Base-by-base conservation (phyloP, 192 early-diverging fungal species). In the Funneliformis mosseae region DNA sequence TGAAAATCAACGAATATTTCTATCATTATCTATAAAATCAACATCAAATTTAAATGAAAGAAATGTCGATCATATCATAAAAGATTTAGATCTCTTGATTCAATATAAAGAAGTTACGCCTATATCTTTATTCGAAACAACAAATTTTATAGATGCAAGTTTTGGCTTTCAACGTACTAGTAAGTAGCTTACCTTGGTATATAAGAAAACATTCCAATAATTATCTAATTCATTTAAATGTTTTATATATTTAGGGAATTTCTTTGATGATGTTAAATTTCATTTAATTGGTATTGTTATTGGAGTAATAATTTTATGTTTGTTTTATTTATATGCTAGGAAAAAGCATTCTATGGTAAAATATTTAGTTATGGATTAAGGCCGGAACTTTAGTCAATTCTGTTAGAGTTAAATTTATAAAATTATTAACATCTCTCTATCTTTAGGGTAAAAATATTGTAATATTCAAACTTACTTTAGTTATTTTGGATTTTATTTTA, bases 31-130 rank as follows among this genome's bases (percentile, higher is more conserved):
- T 11, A 66, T 33, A 16, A 66, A 66, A 66, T 14, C 71, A 46
- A 48, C 71, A 10, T 4, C 16, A 8, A 43, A 7, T 73, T n/a
- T 5, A 28, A 73, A 27, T 42, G 43, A 46, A 23, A 14, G 12
- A 28, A 48, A 23, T 41, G 71, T 45, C 5, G 21, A 25, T 16
- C 0, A 42, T 27, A 48, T 73, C 9, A 73, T 73, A 6, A 48
- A 73, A 23, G 71, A 73, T 28, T 73, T 73, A 43, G 8, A 42
- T 27, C 18, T 42, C 2, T 42, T 73, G 71, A 48, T 73, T 43
- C 23, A 73, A 48, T 8, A 73, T n/a, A 73, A 73, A 28, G 71
- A 48, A 28, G 2, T 23, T 8, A 73, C 39, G 3, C 38, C 42
- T 23, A 12, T 73, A 23, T 73, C 39, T 23, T 12, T 8, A 11